Base-by-base conservation (phyloP, 2,329 filamentous ascomycete species). In the Colletotrichum nymphaeae region DNA sequence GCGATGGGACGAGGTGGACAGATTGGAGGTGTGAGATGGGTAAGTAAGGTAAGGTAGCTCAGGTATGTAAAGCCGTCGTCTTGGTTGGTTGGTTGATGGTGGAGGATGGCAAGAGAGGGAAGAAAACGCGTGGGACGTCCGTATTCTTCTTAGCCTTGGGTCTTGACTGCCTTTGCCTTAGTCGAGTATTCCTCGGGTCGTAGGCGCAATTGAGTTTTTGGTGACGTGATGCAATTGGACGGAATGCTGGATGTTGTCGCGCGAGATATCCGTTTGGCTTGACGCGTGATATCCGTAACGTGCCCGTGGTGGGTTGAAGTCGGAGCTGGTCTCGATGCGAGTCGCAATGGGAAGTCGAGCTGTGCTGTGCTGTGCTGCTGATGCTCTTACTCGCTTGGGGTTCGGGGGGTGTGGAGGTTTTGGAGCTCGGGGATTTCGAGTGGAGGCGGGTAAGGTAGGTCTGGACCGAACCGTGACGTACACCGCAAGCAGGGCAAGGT, bases 381-480 rank as follows among this genome's bases (percentile, higher is more conserved):
- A 37, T 62, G 22, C 22, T 28, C 12, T 11, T 4, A 28, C n/a
- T 30, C 30, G 57, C 32, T 60, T 67, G 37, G 52, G 63, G 32
- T 68, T 32, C n/a, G 35, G 58, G 53, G 60, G 22, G 22, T 37
- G 52, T 67, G 63, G 37, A 63, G 46, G 28, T 19, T 57, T 69
- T 46, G 69, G 32, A 72, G 65, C 65, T 66, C 24, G 63, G 53
- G 69, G 65, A 26, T 35, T 46, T 52, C 22, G 62, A 28, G 65
- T 57, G 57, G 57, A 63, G 69, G 42, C 42, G 46, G 46, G 37
- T 19, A 63, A 32, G 46, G 37, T 19, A 63, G 26, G 26, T 60
- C 68, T 67, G 68, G 63, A 49, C 52, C 62, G 37, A 53, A 60
- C 57, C 46, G 68, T 67, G 57, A 72, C 69, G 69, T 49, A 62